Percentiles rank a stretch among this genome's conserved stretches.
Conservation (phyloP, 345 rosid species). For the Populus euphratica region DNA sequence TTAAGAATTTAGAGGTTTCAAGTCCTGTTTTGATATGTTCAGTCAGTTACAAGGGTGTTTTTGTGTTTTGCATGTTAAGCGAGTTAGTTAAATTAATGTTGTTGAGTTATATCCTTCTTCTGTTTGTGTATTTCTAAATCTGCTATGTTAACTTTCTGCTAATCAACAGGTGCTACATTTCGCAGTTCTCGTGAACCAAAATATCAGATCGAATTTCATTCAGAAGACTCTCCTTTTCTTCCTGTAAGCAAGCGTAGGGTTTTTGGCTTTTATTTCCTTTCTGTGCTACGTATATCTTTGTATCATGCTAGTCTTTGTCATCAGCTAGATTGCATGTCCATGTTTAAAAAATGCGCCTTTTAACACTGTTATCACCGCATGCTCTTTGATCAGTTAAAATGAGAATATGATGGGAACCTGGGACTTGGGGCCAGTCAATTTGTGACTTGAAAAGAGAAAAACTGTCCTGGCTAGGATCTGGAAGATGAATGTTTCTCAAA, state of each 20-base stretch:
- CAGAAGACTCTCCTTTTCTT: constrained; percentile 66
- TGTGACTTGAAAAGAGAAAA: neutral
- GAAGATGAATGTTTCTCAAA: constrained; percentile 1
- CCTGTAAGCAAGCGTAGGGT: constrained; percentile 49
- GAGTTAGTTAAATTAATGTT: neutral
- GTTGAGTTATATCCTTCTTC: neutral
- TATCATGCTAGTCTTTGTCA: neutral
- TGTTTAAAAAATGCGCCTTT: neutral
- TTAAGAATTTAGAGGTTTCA: neutral
- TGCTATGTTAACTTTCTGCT: neutral
- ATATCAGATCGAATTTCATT: constrained; percentile 67
- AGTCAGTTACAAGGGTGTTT: neutral
- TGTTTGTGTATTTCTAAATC: neutral
- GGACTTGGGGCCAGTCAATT: neutral
- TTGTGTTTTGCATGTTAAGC: neutral
- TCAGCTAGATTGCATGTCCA: neutral
- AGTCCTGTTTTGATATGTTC: neutral
- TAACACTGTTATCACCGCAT: neutral
- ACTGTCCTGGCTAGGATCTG: neutral
- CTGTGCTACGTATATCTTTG: neutral
- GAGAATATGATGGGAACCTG: neutral
- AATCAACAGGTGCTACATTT: constrained; percentile 57
- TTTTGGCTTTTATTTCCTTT: neutral
- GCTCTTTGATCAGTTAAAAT: neutral
- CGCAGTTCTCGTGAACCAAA: constrained; percentile 77